These are phyloP conservation scores for Eremochloa ophiuroides DNA, from an alignment of 176 grass and related monocot genomes.

Conservation along the genomic window DNA sequence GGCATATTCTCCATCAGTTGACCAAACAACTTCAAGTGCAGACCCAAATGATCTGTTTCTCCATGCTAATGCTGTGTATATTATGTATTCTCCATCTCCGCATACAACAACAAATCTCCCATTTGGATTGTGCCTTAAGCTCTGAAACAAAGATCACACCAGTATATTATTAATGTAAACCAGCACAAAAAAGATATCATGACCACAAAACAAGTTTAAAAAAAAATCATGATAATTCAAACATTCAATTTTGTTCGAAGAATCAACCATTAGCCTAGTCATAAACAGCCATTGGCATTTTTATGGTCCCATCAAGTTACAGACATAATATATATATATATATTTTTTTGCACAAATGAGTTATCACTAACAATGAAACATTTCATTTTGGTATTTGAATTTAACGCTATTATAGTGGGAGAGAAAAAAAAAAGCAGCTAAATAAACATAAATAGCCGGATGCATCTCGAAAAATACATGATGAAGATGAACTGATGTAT, in stretches of 20 bases:
- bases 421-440: constrained; percentile 22
- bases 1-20: constrained; percentile 91
- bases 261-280: neutral
- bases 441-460: neutral
- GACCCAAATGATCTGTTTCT: constrained; percentile 98
- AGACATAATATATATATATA: too few species aligned
- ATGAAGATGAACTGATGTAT: neutral
- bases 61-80: constrained; percentile 97
- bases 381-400: neutral
- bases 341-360: neutral
- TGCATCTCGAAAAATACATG: neutral
- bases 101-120: constrained; percentile 98
- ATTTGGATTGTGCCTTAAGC: constrained; percentile 96
- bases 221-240: neutral
- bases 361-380: neutral
- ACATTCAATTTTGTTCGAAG: constrained; percentile 10
- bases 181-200: constrained; percentile 12
- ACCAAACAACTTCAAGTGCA: constrained; percentile 92
- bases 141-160: constrained; percentile 54
- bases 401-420: neutral
- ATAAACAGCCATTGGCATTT: neutral
- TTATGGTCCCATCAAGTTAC: neutral
- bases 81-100: constrained; percentile 99
- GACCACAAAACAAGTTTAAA: constrained; percentile 5
- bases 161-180: constrained; percentile 12